Evolutionary conservation across 331 rosid species (phyloP), one percentile per base, ranked within the genome.

Genomic region (Telfairia occidentalis): DNA sequence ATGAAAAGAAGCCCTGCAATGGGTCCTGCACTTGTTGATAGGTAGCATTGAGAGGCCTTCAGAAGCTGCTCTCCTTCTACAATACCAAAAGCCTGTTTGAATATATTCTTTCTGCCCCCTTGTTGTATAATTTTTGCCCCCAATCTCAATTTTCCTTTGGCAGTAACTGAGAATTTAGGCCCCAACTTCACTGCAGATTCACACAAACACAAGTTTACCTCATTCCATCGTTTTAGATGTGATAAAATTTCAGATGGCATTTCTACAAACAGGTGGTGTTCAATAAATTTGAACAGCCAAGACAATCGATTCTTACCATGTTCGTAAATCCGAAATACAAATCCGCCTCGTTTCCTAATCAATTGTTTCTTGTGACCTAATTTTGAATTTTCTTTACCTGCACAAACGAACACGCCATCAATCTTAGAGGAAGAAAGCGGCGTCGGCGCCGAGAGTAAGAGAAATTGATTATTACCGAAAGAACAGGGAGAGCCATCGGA

Each of bases 41-140:
- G 72, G 76, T 92, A 88, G 70, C 98, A 92, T 19, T 88, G 98
- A 7, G 96, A 92, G n/a, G 98, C 98, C 73, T 92, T 92, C 80
- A 92, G 79, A 13, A 92, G 83, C 81, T 87, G 28, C 78, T 92
- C 96, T n/a, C 86, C 90, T 82, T 85, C 88, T 13, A 76, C 78
- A 63, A 83, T 81, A 29, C 91, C 88, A 78, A 92, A 90, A 42
- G 77, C 48, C 23, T 83, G 86, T 80, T 86, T 90, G 76, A 90
- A 90, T 21, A 92, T 82, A 37, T 92, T 92, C 71, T 77, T 83
- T 81, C 91, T 87, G 11, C 98, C 98, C 34, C 96, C 96, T 82
- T 84, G 78, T 76, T 85, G 89, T 65, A 89, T 67, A 50, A 92
- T 84, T 78, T 46, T 87, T 37, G 89, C 89, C 18, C 96, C 98